These are phyloP conservation scores for Stephania cephalantha DNA, from an alignment of 164 flowering plant genomes.

Conservation along the genomic window DNA sequence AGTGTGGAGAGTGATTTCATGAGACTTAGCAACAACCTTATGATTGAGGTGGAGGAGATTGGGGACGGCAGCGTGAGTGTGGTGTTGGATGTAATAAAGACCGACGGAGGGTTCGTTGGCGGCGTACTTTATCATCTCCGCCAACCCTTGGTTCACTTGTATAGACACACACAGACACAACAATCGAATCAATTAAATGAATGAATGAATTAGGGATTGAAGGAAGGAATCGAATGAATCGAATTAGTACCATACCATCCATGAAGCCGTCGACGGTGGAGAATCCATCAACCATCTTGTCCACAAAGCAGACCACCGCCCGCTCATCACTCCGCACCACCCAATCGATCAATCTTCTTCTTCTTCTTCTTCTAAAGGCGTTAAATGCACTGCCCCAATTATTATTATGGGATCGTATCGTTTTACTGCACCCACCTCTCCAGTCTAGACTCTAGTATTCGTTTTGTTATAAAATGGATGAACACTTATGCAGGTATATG, in stretches of 20 bases:
- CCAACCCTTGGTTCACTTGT: slow-evolving; percentile 42
- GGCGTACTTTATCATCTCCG: slow-evolving; percentile 74
- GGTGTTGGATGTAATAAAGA: slow-evolving; percentile 85
- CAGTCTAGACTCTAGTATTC: too few relatives aligned
- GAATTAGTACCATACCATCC: slow-evolving; percentile 16
- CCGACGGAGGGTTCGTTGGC: slow-evolving; percentile 97
- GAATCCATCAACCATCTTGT: slow-evolving; percentile 26
- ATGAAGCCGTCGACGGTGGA: slow-evolving; percentile 33
- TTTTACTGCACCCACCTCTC: too few relatives aligned
- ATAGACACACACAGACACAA: not conserved
- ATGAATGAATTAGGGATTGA: not conserved
- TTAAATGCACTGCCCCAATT: too few relatives aligned
- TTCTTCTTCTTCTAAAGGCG: not conserved
- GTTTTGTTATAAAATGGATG: too few relatives aligned
- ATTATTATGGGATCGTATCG: too few relatives aligned
- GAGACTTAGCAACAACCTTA: slow-evolving; percentile 44
- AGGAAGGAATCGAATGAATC: not conserved
- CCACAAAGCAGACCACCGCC: not conserved
- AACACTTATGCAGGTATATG: too few relatives aligned
- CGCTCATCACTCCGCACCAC: not conserved
- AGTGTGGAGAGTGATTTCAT: slow-evolving; percentile 50
- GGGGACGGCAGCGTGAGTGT: slow-evolving; percentile 67
- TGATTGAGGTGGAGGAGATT: slow-evolving; percentile 49
- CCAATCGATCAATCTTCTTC: not conserved
- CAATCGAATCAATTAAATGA: not conserved